Base-by-base conservation (phyloP, 176 grass and related monocot species). In the Aegilops bicornis region DNA sequence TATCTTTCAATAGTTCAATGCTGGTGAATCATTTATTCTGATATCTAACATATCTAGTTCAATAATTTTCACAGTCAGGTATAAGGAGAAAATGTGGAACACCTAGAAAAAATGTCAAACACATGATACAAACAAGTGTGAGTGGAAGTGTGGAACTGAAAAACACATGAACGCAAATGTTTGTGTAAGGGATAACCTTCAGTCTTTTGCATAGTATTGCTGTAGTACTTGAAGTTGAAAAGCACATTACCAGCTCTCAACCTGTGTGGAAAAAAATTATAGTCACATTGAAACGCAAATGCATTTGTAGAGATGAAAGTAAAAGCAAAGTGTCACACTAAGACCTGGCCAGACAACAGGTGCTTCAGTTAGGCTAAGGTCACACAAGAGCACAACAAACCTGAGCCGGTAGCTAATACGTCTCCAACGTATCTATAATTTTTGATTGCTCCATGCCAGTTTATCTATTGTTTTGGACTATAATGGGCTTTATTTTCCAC, bases 161-260 rank as follows among this genome's bases (percentile, higher is more conserved):
- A 48, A 36, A 77, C 17, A 6, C 27, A 52, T 9, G 1, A 24
- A 3, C 3, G 8, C 25, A n/a, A 10, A n/a, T n/a, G 19, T 24
- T 61, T 50, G 67, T 64, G 67, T 7, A 62, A 4, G n/a, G 15
- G 71, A 78, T 79, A 69, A 98, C 94, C 97, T 98, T 98, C 97
- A 15, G 94, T 94, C 84, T 91, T 92, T 82, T 96, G 90, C 90
- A 98, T 87, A 37, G 83, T 92, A 73, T 98, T 96, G 80, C 93
- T 91, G 82, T 94, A 98, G 83, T 98, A 98, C 83, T 90, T 94
- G 87, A 96, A 98, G 81, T 98, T 95, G 82, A 98, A 98, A 78
- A 96, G 67, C 58, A 98, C 97, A 90, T 98, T 96, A 40, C 97
- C 97, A 82, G 87, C 80, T 27, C 27, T 27, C 27, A 27, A 27